Base-by-base conservation (phyloP, 768 basidiomycete genomes). In the Piloderma croceum region DNA sequence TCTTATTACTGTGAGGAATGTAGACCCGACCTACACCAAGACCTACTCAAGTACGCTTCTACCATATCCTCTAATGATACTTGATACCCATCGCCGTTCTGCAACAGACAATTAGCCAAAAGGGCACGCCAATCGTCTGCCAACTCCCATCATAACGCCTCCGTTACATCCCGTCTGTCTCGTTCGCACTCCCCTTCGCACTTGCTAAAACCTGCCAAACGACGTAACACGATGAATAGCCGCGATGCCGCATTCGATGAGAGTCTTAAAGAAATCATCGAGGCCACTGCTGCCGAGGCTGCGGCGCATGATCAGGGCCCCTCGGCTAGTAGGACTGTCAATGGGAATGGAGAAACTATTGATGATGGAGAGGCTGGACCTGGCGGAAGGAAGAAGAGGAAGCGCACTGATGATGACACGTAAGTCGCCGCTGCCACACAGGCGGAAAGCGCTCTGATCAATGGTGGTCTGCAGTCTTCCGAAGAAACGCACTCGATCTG, bases 221-320 rank as follows among this genome's bases (percentile, higher is more conserved):
- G 90, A 38, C 74, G 96, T 45, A 91, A 90, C 52, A 99, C 96
- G 37, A 94, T 99, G 91, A 98, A 98, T 60, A 93, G 90, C 54
- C 72, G 94, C 42, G 94, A 96, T 60, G 90, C 93, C 12, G 84
- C 82, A 10, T 93, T 91, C 57, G 93, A 94, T 57, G 87, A 92
- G 56, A 90, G 82, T 56, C 59, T 87, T 41, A 82, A 84, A 58
- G 83, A 84, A 53, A 66, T 85, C 39, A 79, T 88, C 37, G 80
- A 83, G 51, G 77, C 76, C 27, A 81, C 81, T 15, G 83, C 83
- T 19, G 78, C 80, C 5, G 82, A 84, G 57, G 83, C 81, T 3
- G 76, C 76, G 36, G 74, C 72, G 22, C 46, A 62, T 6, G 37
- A 42, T 19, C 60, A 63, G 18, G 66, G 65, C 22, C 67, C 69